Evolutionary conservation across 1,284 basidiomycete species (phyloP), one percentile per base, ranked within the genome.

Genomic region (Ganoderma resinaceum): DNA sequence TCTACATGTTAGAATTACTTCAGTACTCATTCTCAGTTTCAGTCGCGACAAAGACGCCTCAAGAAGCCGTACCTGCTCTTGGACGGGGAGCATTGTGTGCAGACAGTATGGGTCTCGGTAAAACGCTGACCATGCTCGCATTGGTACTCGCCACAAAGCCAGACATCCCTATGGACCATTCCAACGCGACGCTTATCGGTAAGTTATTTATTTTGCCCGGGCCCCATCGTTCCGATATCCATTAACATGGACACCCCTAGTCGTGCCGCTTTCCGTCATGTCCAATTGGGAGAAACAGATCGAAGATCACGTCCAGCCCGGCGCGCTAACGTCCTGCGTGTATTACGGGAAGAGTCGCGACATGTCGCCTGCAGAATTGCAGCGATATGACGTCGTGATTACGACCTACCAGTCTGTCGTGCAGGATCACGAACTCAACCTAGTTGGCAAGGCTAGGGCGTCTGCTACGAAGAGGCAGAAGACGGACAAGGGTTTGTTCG

Each of bases 251-350:
- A 18, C 37, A 2, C 37, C 23, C 6, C 23, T 68, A 96, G 95
- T 97, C 43, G 91, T 89, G 23, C 96, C 96, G 0, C 86, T 97
- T 23, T 96, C 94, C 0, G 89, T 97, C 1, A 80, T 97, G 7
- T 95, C 93, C 16, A 97, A 97, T 76, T 97, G 95, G 95, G 91
- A 94, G 76, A 92, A 94, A 74, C 96, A 97, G 78, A 90, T 97
- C 42, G 78, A 85, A 35, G 95, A 96, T 65, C 95, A 96, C 72
- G 89, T 93, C 66, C 81, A 80, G 12, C 82, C 82, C 29, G 89
- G 87, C 6, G 78, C 84, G 1, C 76, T 96, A 33, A 85, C 84
- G 0, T 82, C 78, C 59, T 91, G 87, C 75, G 83, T 90, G 9
- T 96, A 96, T 78, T 91, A 95, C 71, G 92, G 93, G 29, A 80